Base-by-base conservation (phyloP, 2,329 filamentous ascomycete species). In the Juglanconis sp. region DNA sequence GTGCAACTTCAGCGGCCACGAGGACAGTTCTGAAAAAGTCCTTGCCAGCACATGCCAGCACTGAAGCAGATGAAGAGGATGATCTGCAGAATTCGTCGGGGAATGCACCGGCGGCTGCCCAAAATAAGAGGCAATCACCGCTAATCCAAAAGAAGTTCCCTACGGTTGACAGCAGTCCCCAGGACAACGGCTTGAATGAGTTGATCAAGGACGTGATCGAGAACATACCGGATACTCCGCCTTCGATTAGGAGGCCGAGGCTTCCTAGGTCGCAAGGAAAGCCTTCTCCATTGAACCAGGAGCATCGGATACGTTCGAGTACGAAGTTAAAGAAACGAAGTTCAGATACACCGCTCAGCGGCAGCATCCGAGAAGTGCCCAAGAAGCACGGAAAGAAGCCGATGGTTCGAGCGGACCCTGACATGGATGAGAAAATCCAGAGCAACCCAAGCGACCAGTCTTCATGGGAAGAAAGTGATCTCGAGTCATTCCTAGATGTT, bases 31-130 rank as follows among this genome's bases (percentile, higher is more conserved):
- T 61, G 13, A 63, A 57, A 15, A 67, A 64, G 15, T 64, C 52
- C 4, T 59, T 62, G 7, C 50, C 35, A 47, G 60, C 51, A 34
- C 55, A 66, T 36, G 10, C 42, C 42, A 30, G 65, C 63, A 53
- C 66, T 63, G 62, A 67, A 42, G 64, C 65, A 17, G 64, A 69
- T 17, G 68, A 69, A n/a, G 72, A 75, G 55, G 72, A 73, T 44
- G 68, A 73, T 35, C 64, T 73, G 0, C 62, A 69, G 32, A 65
- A 66, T 3, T 44, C 32, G 8, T 32, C 42, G 8, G 40, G 46
- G 31, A 53, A 49, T 52, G 35, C 31, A n/a, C 52, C 44, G 6
- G 35, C 31, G 35, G 31, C 35, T 38, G 50, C 44, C 11, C 42
- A 17, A 35, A 10, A 30, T 35, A 13, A 30, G 5, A 36, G 42